Base-by-base conservation (phyloP, 495 filamentous ascomycete species). In the Evernia prunastri region DNA sequence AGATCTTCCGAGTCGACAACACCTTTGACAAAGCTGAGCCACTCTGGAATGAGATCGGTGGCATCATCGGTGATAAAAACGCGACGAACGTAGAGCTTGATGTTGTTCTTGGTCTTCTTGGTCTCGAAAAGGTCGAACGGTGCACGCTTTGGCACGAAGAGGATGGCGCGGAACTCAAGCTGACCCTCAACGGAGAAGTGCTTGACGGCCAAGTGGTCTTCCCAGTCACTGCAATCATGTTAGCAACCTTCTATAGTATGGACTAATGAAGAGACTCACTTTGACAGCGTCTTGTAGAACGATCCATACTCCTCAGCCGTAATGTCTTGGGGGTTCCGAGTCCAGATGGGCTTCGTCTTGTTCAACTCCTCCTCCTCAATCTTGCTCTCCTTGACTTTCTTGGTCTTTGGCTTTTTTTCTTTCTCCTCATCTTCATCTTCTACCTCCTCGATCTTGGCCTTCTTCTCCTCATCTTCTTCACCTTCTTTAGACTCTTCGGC, bases 21-120 rank as follows among this genome's bases (percentile, higher is more conserved):
- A 84, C 94, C 94, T 89, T 97, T 97, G 85, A 98, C 78, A 82
- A 98, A 98, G 81, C 90, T 85, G 74, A 98, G 88, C 94, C 94
- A 98, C 84, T 98, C 94, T 66, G 94, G 94, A 70, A 98, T 95
- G 80, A 98, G 87, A 76, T 98, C 94, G 72, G 93, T 97, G 68
- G 92, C 92, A 81, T 98, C 94, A 71, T 98, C 94, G 62, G 94
- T 98, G 84, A 98, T 98, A 87, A 98, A 98, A 79, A 98, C 94
- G 78, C 94, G 95, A 78, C 94, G 94, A 71, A 98, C 94, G 80
- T 98, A 98, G 72, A 98, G 87, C 86, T 98, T 98, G 86, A 98
- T 97, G 89, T 98, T 98, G 87, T 97, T 97, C 91, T 98, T 98
- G 74, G 92, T 96, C 87, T 96, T 95, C 89, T 98, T 98, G 69